Base-by-base conservation (phyloP, 208 protist species). In the Angomonas ambiguus region DNA sequence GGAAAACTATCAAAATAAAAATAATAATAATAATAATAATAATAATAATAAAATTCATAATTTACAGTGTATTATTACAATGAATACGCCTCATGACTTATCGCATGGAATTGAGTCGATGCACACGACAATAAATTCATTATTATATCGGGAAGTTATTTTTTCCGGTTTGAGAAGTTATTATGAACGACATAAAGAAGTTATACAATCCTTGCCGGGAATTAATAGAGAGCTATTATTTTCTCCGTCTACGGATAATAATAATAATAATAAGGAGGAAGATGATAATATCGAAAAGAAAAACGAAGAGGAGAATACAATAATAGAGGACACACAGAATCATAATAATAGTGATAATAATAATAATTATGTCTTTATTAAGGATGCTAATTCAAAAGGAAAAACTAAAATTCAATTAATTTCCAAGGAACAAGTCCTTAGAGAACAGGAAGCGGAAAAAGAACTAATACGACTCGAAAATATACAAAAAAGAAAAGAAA, bases 11-110 rank as follows among this genome's bases (percentile, higher is more conserved):
- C 8, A 35, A 42, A 25, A 45, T 6, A 20, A 5, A 4, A 62
- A 11, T n/a, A 61, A 32, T 35, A 53, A 22, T 38, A 62, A 22
- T 73, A 57, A 35, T 34, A 28, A 89, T 16, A 70, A 73, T n/a
- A n/a, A n/a, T n/a, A n/a, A n/a, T n/a, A n/a, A n/a, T n/a, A n/a
- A n/a, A n/a, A n/a, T n/a, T n/a, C n/a, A n/a, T n/a, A n/a, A n/a
- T n/a, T n/a, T n/a, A n/a, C n/a, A n/a, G 2, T 80, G 71, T 1
- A 74, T 66, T n/a, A 73, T 82, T 51, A 76, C 76, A 0, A 61
- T 92, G 18, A 80, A 30, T 31, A 63, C 82, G 2, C 82, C 86
- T 2, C 78, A 83, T 71, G 74, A 84, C 59, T 31, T 85, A 13
- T 41, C 65, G 53, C 72, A 72, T 48, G 56, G 62, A n/a, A 68